Conservation (phyloP, 2,329 filamentous ascomycete genomes). For the Pseudogymnoascus sp. region DNA sequence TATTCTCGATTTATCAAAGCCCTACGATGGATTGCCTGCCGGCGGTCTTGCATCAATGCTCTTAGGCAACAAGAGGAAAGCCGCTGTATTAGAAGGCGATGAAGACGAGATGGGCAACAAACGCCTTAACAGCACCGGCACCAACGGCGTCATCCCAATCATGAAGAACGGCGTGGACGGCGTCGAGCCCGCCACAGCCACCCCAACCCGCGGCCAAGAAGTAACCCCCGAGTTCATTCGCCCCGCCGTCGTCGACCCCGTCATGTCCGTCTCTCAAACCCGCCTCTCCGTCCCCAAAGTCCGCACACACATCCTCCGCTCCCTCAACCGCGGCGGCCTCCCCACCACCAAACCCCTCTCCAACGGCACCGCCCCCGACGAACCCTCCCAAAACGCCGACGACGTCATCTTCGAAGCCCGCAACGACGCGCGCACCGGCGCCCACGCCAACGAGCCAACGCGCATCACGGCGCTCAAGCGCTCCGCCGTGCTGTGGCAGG, state of each 20-base stretch:
- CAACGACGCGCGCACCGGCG: conserved; percentile 59
- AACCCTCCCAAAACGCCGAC: conserved; percentile 54
- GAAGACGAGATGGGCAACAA: conserved; percentile 52
- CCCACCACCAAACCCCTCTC: background rate
- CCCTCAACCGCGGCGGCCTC: conserved; percentile 58
- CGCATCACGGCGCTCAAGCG: conserved; percentile 75
- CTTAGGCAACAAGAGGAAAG: conserved; percentile 87
- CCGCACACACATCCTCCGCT: conserved; percentile 71
- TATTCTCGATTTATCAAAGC: conserved; percentile 82
- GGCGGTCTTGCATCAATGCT: conserved; percentile 80
- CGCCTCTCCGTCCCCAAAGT: conserved; percentile 83
- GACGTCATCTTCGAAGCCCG: conserved; percentile 80
- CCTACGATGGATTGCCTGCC: conserved; percentile 84
- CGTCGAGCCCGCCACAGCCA: conserved; percentile 59
- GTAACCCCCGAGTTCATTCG: conserved; percentile 76
- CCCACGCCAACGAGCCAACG: conserved; percentile 68
- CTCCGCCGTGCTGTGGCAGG: conserved; percentile 80
- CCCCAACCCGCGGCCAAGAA: conserved; percentile 51
- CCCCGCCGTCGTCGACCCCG: conserved; percentile 77
- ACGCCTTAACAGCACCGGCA: conserved; percentile 47
- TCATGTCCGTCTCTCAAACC: conserved; percentile 72
- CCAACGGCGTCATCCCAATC: conserved; percentile 64
- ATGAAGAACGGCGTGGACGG: conserved; percentile 71
- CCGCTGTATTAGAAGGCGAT: conserved; percentile 62
- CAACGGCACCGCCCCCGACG: conserved; percentile 32